These are phyloP conservation scores for Phytophthora vignae DNA, from an alignment of 352 stramenopile species.

Conservation along the genomic window DNA sequence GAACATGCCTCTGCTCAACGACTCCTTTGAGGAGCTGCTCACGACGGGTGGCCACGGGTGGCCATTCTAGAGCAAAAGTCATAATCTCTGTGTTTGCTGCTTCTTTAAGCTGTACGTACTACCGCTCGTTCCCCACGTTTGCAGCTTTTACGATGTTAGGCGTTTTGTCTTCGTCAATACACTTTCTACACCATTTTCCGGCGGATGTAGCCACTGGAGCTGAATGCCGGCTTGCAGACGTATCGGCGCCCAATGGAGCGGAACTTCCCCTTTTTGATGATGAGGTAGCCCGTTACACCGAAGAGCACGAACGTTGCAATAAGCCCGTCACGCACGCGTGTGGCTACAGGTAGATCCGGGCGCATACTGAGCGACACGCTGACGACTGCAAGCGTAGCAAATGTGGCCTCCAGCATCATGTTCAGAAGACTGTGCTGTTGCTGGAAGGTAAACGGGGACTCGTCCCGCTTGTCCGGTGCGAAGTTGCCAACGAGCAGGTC, in stretches of 20 bases:
- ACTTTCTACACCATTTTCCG: constrained; percentile 51
- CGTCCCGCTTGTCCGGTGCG: constrained; percentile 78
- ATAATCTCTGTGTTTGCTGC: constrained; percentile 12
- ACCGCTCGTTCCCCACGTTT: not conserved
- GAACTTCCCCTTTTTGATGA: constrained; percentile 87
- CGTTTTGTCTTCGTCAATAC: constrained; percentile 1
- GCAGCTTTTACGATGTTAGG: not conserved
- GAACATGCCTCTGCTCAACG: not conserved
- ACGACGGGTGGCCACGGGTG: not conserved
- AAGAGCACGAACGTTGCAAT: constrained; percentile 63
- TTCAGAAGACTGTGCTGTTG: constrained; percentile 82
- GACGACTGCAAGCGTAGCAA: constrained; percentile 61
- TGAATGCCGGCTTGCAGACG: constrained; percentile 89
- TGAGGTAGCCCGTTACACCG: constrained; percentile 61
- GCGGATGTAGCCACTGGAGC: constrained; percentile 87
- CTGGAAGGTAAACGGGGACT: constrained; percentile 85
- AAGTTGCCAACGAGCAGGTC: constrained; percentile 91
- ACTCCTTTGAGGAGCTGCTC: not conserved
- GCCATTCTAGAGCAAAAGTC: not conserved
- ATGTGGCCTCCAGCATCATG: constrained; percentile 62
- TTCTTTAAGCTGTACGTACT: constrained; percentile 13
- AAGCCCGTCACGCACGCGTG: constrained; percentile 68
- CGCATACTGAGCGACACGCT: constrained; percentile 74
- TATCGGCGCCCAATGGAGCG: constrained; percentile 80
- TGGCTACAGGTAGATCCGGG: constrained; percentile 57